Evolutionary conservation across 345 rosid species (phyloP).

Genomic region (Abelmoschus esculentus): DNA sequence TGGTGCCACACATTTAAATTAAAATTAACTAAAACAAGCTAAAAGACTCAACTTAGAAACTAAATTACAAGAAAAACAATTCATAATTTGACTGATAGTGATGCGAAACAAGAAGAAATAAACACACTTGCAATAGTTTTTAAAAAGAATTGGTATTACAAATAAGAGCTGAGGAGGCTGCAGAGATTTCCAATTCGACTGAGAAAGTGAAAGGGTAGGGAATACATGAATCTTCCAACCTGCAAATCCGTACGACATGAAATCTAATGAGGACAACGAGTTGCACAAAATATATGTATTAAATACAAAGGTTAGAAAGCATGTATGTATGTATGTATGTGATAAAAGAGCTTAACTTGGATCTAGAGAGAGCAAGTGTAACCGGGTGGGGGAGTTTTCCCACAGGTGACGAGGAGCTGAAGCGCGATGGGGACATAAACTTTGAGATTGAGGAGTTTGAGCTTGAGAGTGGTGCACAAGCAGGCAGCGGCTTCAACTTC

Average conservation of each 20-base stretch:
- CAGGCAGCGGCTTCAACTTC: conserved; percentile 89
- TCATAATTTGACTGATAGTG: background rate
- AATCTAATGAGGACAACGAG: background rate
- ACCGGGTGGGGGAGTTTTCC: conserved; percentile 94
- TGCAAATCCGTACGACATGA: conserved; percentile 18
- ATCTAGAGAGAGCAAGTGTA: conserved; percentile 78
- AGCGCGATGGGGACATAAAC: conserved; percentile 82
- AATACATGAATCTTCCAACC: conserved; percentile 27
- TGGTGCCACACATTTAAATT: background rate
- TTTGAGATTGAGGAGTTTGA: conserved; percentile 78
- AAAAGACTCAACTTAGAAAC: background rate
- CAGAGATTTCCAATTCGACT: conserved; percentile 1
- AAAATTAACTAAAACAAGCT: background rate
- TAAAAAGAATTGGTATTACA: background rate
- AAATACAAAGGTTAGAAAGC: no score
- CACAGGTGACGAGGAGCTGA: conserved; percentile 87
- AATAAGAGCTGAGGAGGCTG: background rate
- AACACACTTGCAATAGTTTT: background rate
- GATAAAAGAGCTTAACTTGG: conserved; percentile 7
- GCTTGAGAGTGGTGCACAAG: conserved; percentile 83
- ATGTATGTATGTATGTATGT: no score
- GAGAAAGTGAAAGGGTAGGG: background rate
- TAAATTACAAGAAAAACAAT: background rate
- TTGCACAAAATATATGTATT: background rate
- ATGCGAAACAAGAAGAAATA: background rate